Conservation (phyloP, 2,329 filamentous ascomycete species). For the Mariannaea elegans region DNA sequence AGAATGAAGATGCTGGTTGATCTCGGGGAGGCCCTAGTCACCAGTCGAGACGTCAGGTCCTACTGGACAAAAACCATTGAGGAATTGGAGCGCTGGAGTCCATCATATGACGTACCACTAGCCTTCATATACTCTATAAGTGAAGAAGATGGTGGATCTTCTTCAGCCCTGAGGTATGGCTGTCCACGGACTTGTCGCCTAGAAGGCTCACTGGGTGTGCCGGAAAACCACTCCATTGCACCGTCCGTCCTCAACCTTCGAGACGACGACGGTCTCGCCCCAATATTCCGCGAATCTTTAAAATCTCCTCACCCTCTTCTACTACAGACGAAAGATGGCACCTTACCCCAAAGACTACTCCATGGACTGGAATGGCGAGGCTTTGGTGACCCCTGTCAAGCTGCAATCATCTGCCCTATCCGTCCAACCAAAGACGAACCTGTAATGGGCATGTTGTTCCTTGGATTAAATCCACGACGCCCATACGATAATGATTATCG, state of each 20-base stretch:
- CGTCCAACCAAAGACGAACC: constrained; percentile 72
- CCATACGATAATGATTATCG: constrained; percentile 79
- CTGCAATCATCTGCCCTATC: constrained; percentile 75
- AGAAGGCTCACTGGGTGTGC: constrained; percentile 57
- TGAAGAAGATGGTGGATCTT: constrained; percentile 46
- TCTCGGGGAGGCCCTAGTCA: constrained; percentile 55
- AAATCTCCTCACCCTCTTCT: constrained; percentile 49
- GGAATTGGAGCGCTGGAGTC: constrained; percentile 53
- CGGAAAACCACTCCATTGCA: constrained; percentile 52
- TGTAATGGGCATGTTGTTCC: constrained; percentile 72
- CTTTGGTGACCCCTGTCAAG: constrained; percentile 70
- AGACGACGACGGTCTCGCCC: constrained; percentile 49
- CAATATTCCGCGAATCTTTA: constrained; percentile 52
- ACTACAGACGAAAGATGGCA: constrained; percentile 56
- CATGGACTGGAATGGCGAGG: constrained; percentile 69
- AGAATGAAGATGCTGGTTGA: constrained; percentile 59
- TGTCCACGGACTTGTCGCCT: constrained; percentile 50
- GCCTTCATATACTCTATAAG: constrained; percentile 62
- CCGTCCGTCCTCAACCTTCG: constrained; percentile 49
- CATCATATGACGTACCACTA: constrained; percentile 59
- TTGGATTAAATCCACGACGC: constrained; percentile 75
- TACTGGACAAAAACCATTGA: constrained; percentile 58
- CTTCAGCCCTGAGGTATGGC: constrained; percentile 40
- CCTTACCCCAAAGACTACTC: constrained; percentile 65
- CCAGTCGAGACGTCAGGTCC: constrained; percentile 54